A percentile compares a stretch with the other conserved stretches of the same genome.
Evolutionary conservation across 2,329 filamentous ascomycete genomes (phyloP).

Genomic region (Daldinia sp.): DNA sequence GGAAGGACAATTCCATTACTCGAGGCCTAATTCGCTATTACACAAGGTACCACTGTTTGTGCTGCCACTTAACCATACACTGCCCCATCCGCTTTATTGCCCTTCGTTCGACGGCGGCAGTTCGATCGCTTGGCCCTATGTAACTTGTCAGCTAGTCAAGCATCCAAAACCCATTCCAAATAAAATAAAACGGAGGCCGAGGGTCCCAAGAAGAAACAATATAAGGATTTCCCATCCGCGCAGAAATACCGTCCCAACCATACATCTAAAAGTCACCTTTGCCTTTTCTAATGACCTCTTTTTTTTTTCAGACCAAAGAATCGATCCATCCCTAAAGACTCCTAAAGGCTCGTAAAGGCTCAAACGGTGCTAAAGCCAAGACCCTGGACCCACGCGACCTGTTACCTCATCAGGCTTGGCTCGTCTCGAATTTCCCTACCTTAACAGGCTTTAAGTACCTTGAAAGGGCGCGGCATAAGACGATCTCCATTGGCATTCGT

Average conservation of each 20-base stretch:
- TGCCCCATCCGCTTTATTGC: constrained; percentile 22
- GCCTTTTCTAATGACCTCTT: no score
- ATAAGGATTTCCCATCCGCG: constrained; percentile 21
- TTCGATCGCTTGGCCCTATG: background rate
- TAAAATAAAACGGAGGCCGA: constrained; percentile 2
- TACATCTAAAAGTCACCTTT: no score
- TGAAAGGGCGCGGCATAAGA: constrained; percentile 39
- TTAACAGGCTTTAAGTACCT: no score
- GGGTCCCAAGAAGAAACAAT: constrained; percentile 2
- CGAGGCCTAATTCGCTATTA: background rate
- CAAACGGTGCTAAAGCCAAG: constrained; percentile 27
- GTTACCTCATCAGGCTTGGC: constrained; percentile 35
- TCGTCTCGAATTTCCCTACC: constrained; percentile 26
- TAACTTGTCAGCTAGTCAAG: no score
- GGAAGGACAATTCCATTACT: background rate
- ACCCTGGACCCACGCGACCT: constrained; percentile 40
- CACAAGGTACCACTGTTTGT: background rate
- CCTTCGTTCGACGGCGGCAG: constrained; percentile 15
- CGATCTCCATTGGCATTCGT: constrained; percentile 35
- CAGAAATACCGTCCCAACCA: constrained; percentile 10
- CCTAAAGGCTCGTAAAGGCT: no score
- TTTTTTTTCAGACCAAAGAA: no score
- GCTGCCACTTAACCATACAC: constrained; percentile 1
- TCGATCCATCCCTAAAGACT: no score
- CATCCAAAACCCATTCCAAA: background rate